Evolutionary conservation across 2,329 filamentous ascomycete species (phyloP).

Genomic region (Penicillium griseofulvum): DNA sequence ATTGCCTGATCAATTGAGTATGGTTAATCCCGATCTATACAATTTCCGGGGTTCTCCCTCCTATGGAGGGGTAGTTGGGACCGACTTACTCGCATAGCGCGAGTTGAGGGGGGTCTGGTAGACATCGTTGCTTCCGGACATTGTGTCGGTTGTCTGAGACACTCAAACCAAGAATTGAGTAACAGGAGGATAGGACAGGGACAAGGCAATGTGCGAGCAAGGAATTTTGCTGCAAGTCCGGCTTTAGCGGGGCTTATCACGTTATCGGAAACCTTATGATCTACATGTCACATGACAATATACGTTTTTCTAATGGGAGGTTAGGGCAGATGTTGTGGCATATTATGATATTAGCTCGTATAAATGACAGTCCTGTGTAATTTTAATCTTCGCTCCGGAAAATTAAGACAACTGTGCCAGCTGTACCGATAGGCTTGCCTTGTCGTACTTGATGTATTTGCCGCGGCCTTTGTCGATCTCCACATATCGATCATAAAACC

Average conservation of each 20-base stretch:
- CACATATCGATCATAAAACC: constrained; percentile 97
- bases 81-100: constrained; percentile 64
- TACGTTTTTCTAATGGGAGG: background rate
- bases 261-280: constrained; percentile 27
- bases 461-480: constrained; percentile 97
- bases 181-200: constrained; percentile 13
- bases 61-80: constrained; percentile 9
- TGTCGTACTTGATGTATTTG: constrained; percentile 98
- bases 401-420: constrained; percentile 40
- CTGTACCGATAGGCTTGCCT: constrained; percentile 68
- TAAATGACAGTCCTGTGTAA: background rate
- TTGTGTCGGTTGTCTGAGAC: constrained; percentile 22
- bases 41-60: constrained; percentile 11
- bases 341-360: constrained; percentile 11
- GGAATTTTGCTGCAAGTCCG: constrained; percentile 32
- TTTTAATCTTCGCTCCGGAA: background rate
- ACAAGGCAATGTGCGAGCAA: constrained; percentile 22
- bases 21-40: constrained; percentile 15
- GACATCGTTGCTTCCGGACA: constrained; percentile 49
- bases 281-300: constrained; percentile 10
- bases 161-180: constrained; percentile 26
- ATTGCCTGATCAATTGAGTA: constrained; percentile 34
- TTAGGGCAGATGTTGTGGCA: background rate
- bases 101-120: constrained; percentile 68
- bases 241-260: constrained; percentile 40